A percentile compares a stretch with the other conserved stretches of the same genome.
These are phyloP conservation scores for Pyrus betulifolia DNA, from an alignment of 306 rosid genomes.

Conservation along the genomic window DNA sequence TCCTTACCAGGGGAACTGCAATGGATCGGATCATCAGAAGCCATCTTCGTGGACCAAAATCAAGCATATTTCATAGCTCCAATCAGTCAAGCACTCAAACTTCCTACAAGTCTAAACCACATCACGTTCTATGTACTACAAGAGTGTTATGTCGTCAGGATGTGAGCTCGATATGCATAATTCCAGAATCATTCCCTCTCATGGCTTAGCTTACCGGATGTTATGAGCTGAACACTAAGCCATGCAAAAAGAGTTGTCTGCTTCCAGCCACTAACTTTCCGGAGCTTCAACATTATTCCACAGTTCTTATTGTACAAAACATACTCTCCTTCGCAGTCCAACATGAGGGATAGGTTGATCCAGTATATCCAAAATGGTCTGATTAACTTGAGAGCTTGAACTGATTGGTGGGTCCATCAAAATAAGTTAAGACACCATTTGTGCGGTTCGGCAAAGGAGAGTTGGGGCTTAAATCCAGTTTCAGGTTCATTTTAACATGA, in stretches of 20 bases:
- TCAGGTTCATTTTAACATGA: slow-evolving; percentile 48
- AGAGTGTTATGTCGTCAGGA: slow-evolving; percentile 25
- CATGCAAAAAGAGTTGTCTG: slow-evolving; percentile 25
- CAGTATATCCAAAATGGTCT: slow-evolving; percentile 22
- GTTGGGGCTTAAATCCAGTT: slow-evolving; percentile 63
- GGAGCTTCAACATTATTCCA: slow-evolving; percentile 37
- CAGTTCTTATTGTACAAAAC: slow-evolving; percentile 42
- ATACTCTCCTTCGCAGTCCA: slow-evolving; percentile 34
- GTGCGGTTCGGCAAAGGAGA: slow-evolving; percentile 50
- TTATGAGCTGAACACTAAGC: slow-evolving; percentile 21
- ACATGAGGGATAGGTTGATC: slow-evolving; percentile 27
- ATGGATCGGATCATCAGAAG: slow-evolving; percentile 21
- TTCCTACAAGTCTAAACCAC: slow-evolving; percentile 23
- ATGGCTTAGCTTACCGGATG: slow-evolving; percentile 16
- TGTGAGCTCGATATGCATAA: slow-evolving; percentile 19
- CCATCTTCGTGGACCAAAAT: slow-evolving; percentile 1
- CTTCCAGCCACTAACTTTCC: slow-evolving; percentile 30
- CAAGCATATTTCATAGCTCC: slow-evolving; percentile 14
- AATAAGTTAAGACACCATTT: slow-evolving; percentile 49
- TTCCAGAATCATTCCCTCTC: slow-evolving; percentile 16
- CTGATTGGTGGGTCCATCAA: slow-evolving; percentile 16
- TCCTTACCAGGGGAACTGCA: slow-evolving; percentile 17
- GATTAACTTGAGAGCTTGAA: slow-evolving; percentile 24
- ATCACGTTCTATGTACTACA: slow-evolving; percentile 19
- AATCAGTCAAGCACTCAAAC: slow-evolving; percentile 24